Conservation (phyloP, 2,329 filamentous ascomycete genomes). For the Exophiala oligosperma region DNA sequence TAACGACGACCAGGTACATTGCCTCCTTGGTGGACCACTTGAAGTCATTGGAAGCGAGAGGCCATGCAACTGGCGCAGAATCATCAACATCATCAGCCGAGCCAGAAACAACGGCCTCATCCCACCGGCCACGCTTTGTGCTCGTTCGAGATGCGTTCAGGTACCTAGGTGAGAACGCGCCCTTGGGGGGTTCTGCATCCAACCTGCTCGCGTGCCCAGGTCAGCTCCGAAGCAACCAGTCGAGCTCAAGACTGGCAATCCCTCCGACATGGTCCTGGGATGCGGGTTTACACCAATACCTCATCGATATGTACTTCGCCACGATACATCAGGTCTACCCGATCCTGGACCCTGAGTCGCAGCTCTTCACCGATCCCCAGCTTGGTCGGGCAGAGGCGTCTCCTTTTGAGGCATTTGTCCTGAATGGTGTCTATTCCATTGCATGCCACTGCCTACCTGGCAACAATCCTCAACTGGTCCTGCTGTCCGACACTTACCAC, state of each 20-base stretch:
- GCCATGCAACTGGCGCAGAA: neutral
- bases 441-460: slow-evolving; percentile 8
- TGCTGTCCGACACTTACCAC: slow-evolving; percentile 7
- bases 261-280: neutral
- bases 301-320: neutral
- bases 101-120: neutral
- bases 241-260: neutral
- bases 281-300: neutral
- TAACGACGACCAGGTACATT: slow-evolving; percentile 1
- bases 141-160: neutral
- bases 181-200: neutral
- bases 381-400: neutral
- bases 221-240: neutral
- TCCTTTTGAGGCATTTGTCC: neutral
- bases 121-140: neutral
- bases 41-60: neutral
- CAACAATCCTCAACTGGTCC: slow-evolving; percentile 3
- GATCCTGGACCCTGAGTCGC: neutral
- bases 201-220: neutral
- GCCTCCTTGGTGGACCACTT: slow-evolving; percentile 7
- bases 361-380: neutral
- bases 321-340: slow-evolving; percentile 6
- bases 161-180: neutral
- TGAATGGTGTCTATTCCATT: slow-evolving; percentile 9
- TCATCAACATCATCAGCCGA: neutral